Conservation (phyloP, 2,329 filamentous ascomycete genomes). For the Sporothrix brasiliensis region DNA sequence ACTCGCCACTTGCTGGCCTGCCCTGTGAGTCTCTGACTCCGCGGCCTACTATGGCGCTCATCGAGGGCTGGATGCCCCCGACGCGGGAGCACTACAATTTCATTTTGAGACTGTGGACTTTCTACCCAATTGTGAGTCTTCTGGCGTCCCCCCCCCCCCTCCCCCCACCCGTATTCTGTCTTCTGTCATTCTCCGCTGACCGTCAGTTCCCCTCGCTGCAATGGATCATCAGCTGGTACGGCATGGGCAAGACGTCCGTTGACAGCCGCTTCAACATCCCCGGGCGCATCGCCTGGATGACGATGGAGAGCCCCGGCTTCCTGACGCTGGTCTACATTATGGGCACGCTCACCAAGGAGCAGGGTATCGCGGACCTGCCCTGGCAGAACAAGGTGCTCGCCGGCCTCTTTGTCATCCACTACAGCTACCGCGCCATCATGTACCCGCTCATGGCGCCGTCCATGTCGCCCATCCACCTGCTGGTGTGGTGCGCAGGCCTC, state of each 20-base stretch:
- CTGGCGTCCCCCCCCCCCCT: not conserved
- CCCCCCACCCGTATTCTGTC: no score
- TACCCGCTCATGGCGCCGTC: constrained; percentile 82
- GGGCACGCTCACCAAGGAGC: constrained; percentile 63
- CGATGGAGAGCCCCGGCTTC: constrained; percentile 83
- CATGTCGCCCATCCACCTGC: constrained; percentile 84
- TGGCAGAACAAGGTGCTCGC: constrained; percentile 79
- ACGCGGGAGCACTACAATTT: constrained; percentile 61
- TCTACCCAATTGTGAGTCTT: constrained; percentile 54
- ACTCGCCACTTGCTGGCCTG: not conserved
- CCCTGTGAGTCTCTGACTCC: no score
- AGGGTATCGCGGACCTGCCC: constrained; percentile 63
- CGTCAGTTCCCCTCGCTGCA: constrained; percentile 69
- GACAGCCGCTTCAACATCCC: constrained; percentile 79
- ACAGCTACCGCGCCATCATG: constrained; percentile 83
- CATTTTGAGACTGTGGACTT: constrained; percentile 57
- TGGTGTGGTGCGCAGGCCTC: constrained; percentile 66
- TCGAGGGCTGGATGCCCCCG: constrained; percentile 61
- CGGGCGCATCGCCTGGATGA: constrained; percentile 81
- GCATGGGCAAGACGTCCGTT: constrained; percentile 88
- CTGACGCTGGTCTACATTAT: constrained; percentile 79
- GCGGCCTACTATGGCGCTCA: constrained; percentile 48
- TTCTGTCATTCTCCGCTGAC: not conserved
- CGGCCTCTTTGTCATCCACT: constrained; percentile 77
- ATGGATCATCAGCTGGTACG: constrained; percentile 80